phyloP scores from a whole-genome alignment of 768 basidiomycete species.

The Lentinula raphanica region DNA sequence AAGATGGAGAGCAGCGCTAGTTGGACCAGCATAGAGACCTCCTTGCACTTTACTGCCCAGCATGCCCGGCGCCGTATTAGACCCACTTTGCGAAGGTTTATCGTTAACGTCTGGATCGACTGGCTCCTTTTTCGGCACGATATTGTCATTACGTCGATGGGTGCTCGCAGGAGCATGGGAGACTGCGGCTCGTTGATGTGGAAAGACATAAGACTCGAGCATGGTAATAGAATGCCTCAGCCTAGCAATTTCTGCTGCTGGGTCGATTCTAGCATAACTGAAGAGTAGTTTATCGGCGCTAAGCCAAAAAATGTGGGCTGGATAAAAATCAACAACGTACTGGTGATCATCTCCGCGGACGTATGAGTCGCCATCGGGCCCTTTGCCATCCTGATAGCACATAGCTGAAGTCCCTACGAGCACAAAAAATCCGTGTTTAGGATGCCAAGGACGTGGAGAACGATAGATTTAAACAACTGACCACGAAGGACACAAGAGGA shows the following conservation, averaged over 20 bases:
- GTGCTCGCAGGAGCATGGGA: constrained; percentile 17
- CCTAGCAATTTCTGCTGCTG: constrained; percentile 60
- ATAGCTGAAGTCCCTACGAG: constrained; percentile 68
- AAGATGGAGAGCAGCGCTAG: constrained; percentile 67
- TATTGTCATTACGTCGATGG: constrained; percentile 32
- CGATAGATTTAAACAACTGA: constrained; percentile 24
- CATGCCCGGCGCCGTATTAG: constrained; percentile 53
- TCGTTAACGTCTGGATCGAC: constrained; percentile 42
- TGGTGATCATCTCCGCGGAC: constrained; percentile 58
- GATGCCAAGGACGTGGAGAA: not conserved
- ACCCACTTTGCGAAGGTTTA: constrained; percentile 21
- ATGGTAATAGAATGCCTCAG: constrained; percentile 65
- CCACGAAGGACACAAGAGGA: constrained; percentile 83
- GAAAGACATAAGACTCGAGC: constrained; percentile 56
- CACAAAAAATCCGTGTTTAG: constrained; percentile 10
- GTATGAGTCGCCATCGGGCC: constrained; percentile 50
- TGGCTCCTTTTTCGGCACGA: constrained; percentile 50
- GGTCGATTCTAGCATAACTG: constrained; percentile 50
- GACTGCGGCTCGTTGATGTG: constrained; percentile 33
- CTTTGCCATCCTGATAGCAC: constrained; percentile 74
- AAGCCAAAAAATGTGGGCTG: constrained; percentile 5
- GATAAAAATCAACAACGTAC: constrained; percentile 30
- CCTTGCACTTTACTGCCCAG: constrained; percentile 60
- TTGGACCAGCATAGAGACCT: constrained; percentile 76
- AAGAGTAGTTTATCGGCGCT: constrained; percentile 11